phyloP scores from a whole-genome alignment of 257 asterid genomes.

The Capsicum chinense region DNA sequence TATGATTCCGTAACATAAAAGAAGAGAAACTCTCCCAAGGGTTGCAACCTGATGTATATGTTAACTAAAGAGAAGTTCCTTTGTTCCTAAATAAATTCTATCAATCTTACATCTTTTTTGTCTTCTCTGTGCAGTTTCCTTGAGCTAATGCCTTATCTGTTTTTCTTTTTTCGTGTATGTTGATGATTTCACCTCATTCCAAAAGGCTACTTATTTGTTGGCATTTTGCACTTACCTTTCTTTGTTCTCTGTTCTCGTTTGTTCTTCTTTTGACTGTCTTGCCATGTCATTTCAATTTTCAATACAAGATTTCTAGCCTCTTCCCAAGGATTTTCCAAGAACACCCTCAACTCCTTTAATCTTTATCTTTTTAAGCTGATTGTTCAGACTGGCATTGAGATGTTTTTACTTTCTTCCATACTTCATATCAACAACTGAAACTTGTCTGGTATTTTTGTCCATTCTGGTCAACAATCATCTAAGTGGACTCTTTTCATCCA shows the following conservation, averaged over 20 bases:
- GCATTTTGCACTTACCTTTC: neutral
- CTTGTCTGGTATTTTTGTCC: neutral
- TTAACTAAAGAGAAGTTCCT: too few relatives aligned
- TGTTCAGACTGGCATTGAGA: neutral
- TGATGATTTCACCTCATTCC: neutral
- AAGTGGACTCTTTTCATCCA: neutral
- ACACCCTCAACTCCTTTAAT: neutral
- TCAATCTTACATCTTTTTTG: too few relatives aligned
- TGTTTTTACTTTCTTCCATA: neutral
- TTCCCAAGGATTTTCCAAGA: neutral
- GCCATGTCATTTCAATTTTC: slow-evolving; percentile 20
- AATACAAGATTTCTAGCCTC: neutral
- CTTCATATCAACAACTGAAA: neutral
- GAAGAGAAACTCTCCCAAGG: too few relatives aligned
- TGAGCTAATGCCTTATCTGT: neutral
- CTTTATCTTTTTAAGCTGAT: neutral
- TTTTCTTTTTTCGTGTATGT: neutral
- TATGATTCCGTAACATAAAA: too few relatives aligned
- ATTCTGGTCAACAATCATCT: neutral
- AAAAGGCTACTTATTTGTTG: neutral
- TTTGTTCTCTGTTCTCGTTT: neutral
- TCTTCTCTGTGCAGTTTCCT: neutral
- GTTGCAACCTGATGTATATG: too few relatives aligned
- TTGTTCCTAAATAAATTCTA: too few relatives aligned
- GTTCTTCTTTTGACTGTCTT: neutral